These are phyloP conservation scores for Fusarium coffeatum DNA, from an alignment of 2,329 filamentous ascomycete genomes.

Conservation along the genomic window DNA sequence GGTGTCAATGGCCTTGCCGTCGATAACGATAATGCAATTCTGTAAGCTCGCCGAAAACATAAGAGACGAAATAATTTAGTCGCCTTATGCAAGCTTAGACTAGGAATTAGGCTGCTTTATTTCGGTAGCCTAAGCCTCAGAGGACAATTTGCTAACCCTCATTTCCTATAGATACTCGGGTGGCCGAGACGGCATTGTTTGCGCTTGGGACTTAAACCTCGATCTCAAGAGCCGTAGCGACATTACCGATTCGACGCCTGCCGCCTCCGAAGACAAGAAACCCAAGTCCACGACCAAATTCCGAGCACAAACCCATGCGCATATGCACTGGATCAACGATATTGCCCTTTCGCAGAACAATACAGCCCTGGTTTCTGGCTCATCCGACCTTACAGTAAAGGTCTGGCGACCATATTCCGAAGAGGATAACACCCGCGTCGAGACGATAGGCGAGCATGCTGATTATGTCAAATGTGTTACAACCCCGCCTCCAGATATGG, in stretches of 20 bases:
- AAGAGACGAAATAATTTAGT: neutral
- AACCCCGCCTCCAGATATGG: constrained; percentile 70
- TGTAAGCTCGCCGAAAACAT: constrained; percentile 69
- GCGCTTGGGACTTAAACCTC: constrained; percentile 91
- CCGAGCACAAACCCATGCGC: constrained; percentile 74
- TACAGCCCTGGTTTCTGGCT: constrained; percentile 84
- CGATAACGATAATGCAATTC: constrained; percentile 82
- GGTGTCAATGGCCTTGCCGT: constrained; percentile 95
- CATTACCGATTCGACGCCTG: constrained; percentile 46
- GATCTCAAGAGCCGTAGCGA: constrained; percentile 62
- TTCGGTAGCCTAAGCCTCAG: neutral
- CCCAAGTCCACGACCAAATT: constrained; percentile 65
- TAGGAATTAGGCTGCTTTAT: neutral
- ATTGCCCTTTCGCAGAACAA: constrained; percentile 84
- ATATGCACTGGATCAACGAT: constrained; percentile 97
- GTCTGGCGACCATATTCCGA: constrained; percentile 82
- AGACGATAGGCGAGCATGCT: constrained; percentile 89
- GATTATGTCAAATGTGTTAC: constrained; percentile 98
- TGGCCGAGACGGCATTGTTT: constrained; percentile 93
- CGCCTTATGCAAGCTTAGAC: neutral
- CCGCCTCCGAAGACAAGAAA: constrained; percentile 46
- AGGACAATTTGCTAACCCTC: constrained; percentile 26
- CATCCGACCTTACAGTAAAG: constrained; percentile 94
- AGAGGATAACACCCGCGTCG: constrained; percentile 62
- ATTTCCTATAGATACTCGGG: constrained; percentile 84